phyloP scores from a whole-genome alignment of 2,329 filamentous ascomycete genomes.

The Hypomyces rosellus region DNA sequence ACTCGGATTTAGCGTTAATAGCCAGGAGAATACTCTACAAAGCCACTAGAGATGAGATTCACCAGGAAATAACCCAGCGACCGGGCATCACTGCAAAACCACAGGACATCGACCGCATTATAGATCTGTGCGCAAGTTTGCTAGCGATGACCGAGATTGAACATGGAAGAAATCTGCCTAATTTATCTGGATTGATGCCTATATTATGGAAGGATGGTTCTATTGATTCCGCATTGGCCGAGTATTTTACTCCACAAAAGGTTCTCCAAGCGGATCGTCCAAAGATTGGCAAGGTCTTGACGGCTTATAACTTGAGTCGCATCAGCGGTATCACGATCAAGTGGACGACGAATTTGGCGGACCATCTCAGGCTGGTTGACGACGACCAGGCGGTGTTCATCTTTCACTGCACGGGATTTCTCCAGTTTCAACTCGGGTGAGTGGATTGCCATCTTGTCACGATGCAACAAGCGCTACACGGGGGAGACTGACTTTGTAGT shows the following conservation, averaged over 20 bases:
- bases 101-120: background rate
- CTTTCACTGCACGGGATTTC: slow-evolving; percentile 35
- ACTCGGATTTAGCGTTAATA: too few relatives aligned
- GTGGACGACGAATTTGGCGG: slow-evolving; percentile 34
- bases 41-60: too few relatives aligned
- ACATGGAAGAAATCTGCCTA: background rate
- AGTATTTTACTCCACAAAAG: background rate
- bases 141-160: slow-evolving; percentile 4
- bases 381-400: slow-evolving; percentile 32
- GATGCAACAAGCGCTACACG: too few relatives aligned
- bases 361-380: slow-evolving; percentile 34
- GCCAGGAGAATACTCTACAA: too few relatives aligned
- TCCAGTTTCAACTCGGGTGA: slow-evolving; percentile 22
- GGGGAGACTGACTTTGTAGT: background rate
- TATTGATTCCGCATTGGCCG: background rate
- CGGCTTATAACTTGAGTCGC: slow-evolving; percentile 6
- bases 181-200: background rate
- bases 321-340: slow-evolving; percentile 31
- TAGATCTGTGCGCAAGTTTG: slow-evolving; percentile 5
- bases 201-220: background rate
- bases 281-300: slow-evolving; percentile 6
- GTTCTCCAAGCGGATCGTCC: background rate
- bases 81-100: too few relatives aligned
- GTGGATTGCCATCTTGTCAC: background rate
- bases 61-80: too few relatives aligned